Conservation (phyloP, 495 filamentous ascomycete species). For the Hyphodiscus hymeniophilus region DNA sequence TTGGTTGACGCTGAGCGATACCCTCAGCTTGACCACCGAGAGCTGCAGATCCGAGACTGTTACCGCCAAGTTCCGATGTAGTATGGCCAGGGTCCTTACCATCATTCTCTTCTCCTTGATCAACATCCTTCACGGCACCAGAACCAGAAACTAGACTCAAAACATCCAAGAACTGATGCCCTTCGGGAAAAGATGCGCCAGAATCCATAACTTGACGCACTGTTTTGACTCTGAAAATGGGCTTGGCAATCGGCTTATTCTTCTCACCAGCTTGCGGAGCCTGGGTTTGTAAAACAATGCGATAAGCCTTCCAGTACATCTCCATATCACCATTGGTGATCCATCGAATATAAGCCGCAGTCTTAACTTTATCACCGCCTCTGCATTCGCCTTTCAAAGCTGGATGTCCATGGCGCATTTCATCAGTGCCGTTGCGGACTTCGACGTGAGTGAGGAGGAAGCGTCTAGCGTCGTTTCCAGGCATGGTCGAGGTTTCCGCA, state of each 20-base stretch:
- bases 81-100: too few species aligned
- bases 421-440: neutral
- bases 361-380: neutral
- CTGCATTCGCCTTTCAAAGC: neutral
- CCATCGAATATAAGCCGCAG: neutral
- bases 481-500: neutral
- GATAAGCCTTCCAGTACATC: neutral
- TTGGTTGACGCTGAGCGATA: too few species aligned
- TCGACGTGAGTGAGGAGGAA: neutral
- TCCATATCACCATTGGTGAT: neutral
- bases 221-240: neutral
- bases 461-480: neutral
- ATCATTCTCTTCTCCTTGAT: too few species aligned
- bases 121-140: too few species aligned
- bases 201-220: neutral
- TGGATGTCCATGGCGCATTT: neutral
- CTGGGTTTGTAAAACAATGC: neutral
- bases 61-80: too few species aligned
- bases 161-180: neutral
- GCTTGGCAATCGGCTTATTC: neutral
- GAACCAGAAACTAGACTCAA: neutral
- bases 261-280: neutral
- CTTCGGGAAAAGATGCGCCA: neutral
- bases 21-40: too few species aligned
- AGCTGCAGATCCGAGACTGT: too few species aligned